phyloP scores from a whole-genome alignment of 75 land plant genomes.

The Selaginella moellendorffii region DNA sequence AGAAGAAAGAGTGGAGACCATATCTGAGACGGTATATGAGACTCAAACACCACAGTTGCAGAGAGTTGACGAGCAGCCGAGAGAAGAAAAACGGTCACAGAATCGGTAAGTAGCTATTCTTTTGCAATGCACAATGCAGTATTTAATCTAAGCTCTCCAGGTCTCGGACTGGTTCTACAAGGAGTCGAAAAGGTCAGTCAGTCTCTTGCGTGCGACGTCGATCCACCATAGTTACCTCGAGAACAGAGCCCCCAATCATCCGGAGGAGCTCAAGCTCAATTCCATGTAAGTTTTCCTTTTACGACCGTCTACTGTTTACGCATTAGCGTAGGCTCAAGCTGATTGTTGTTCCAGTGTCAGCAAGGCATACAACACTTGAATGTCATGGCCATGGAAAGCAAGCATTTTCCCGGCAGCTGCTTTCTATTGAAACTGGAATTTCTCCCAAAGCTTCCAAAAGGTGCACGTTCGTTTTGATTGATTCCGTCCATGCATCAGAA shows the following conservation, averaged over 20 bases:
- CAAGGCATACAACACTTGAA: too few species aligned
- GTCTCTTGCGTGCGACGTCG: not conserved
- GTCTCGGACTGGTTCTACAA: not conserved
- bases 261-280: not conserved
- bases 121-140: not conserved
- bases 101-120: too few species aligned
- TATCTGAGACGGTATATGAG: not conserved
- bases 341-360: too few species aligned
- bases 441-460: not conserved
- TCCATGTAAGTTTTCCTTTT: not conserved
- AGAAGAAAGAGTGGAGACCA: not conserved
- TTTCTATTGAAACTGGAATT: not conserved
- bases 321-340: too few species aligned
- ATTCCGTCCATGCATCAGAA: too few species aligned
- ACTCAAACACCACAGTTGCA: not conserved
- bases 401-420: not conserved
- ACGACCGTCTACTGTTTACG: too few species aligned
- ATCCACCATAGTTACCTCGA: not conserved
- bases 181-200: not conserved
- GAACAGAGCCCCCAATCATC: not conserved
- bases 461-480: too few species aligned
- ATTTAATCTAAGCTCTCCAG: not conserved
- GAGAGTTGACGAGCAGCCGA: not conserved
- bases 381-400: not conserved
- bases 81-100: not conserved